Percentiles rank a stretch among this genome's conserved stretches.
Conservation (phyloP, 352 stramenopile genomes). For the Blastocystis sp. region DNA sequence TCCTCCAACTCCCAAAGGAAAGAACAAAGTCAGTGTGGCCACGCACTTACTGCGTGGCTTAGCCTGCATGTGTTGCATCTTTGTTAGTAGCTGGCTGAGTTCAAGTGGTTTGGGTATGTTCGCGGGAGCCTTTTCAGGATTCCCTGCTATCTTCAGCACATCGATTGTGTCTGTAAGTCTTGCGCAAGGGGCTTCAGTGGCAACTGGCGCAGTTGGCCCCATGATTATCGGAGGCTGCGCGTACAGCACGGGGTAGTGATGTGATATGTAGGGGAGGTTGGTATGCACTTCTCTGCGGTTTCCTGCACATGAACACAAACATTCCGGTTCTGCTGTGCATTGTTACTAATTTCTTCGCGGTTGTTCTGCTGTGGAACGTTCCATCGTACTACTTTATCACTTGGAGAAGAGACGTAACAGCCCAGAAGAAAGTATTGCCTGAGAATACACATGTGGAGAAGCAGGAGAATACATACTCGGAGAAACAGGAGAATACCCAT, state of each 20-base stretch:
- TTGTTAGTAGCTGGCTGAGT: background rate
- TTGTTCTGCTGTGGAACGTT: conserved; percentile 22
- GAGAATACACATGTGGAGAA: background rate
- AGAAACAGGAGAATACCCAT: background rate
- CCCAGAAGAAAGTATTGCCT: background rate
- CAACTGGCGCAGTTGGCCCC: conserved; percentile 22
- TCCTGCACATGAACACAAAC: conserved; percentile 25
- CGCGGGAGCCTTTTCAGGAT: conserved; percentile 32
- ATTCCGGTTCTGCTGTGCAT: background rate
- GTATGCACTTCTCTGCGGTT: conserved; percentile 17
- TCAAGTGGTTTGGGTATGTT: conserved; percentile 22
- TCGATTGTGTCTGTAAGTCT: conserved; percentile 50
- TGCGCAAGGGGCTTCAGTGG: conserved; percentile 3
- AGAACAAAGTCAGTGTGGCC: background rate
- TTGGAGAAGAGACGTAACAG: conserved; percentile 38
- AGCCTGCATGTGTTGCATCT: background rate
- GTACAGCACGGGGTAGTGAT: background rate
- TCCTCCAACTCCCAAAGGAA: conserved; percentile 34
- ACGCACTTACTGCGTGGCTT: conserved; percentile 7
- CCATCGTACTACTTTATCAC: conserved; percentile 42
- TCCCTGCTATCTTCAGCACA: conserved; percentile 56
- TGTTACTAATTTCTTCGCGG: background rate
- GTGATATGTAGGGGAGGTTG: conserved; percentile 12
- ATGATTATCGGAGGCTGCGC: conserved; percentile 56
- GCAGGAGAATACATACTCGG: background rate